Evolutionary conservation across 108 stramenopile genomes (phyloP).

Genomic region (Skeletonema menzelii): DNA sequence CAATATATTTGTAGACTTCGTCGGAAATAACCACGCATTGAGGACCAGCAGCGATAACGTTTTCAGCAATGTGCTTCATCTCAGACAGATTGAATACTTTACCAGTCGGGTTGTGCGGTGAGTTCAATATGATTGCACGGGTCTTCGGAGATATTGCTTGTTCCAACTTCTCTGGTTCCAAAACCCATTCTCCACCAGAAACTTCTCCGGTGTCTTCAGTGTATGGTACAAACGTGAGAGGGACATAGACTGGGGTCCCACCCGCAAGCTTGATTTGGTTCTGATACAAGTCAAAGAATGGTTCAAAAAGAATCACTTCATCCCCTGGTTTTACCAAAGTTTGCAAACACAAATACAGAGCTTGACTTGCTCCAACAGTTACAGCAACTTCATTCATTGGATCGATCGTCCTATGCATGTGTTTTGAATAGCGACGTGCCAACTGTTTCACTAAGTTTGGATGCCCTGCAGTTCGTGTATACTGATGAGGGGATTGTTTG

Average conservation of each 20-base stretch:
- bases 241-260: conserved; percentile 79
- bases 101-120: conserved; percentile 99
- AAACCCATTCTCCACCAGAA: conserved; percentile 83
- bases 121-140: conserved; percentile 94
- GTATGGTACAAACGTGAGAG: conserved; percentile 73
- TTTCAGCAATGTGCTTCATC: conserved; percentile 87
- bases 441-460: conserved; percentile 87
- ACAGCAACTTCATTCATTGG: conserved; percentile 89
- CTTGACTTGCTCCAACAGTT: conserved; percentile 94
- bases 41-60: conserved; percentile 70
- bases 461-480: conserved; percentile 95
- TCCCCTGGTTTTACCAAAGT: conserved; percentile 89
- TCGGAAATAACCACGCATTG: conserved; percentile 87
- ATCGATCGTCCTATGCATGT: conserved; percentile 80
- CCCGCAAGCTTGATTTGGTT: conserved; percentile 88
- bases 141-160: conserved; percentile 82
- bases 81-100: conserved; percentile 92
- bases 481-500: conserved; percentile 83
- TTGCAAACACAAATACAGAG: conserved; percentile 84
- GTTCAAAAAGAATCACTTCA: conserved; percentile 96
- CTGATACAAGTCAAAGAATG: conserved; percentile 96
- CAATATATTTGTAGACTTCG: conserved; percentile 99
- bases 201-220: conserved; percentile 13
- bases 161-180: conserved; percentile 73
- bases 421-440: conserved; percentile 85